Base-by-base conservation (phyloP, 108 stramenopile species). In the Skeletonema costatum region DNA sequence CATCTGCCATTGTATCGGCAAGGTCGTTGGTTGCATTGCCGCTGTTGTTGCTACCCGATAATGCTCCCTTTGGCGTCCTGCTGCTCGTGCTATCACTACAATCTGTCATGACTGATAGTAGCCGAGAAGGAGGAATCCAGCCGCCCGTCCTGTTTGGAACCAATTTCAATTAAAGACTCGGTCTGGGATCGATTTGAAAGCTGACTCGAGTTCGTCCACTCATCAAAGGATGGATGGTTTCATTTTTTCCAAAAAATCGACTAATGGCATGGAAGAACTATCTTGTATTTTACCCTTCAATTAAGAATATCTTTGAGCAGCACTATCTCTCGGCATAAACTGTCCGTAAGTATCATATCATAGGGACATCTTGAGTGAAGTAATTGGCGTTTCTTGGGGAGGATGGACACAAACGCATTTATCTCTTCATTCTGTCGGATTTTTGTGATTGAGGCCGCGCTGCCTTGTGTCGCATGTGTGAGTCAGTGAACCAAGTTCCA, bases 221-320 rank as follows among this genome's bases (percentile, higher is more conserved):
- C 50, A 4, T 71, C 74, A 30, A 81, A 81, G 53, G 80, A 74
- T 38, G 74, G 39, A 48, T 75, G 60, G 64, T 71, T 71, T 66
- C 58, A 75, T 31, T 8, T 41, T 38, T 25, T 25, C 25, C 25
- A 25, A 25, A 25, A 25, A 25, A 25, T 25, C 25, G 25, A 25
- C 25, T 25, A 25, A 25, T 25, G 25, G 25, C 25, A 25, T 25
- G 33, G 5, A 35, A 35, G 33, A 35, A 35, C 33, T 35, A 35
- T 25, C 25, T 25, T 25, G 25, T 25, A 25, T 25, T 25, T 0
- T 12, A 10, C 10, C 39, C n/a, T n/a, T n/a, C 39, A 41, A 12
- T 1, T 2, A 11, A 41, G 39, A 41, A 41, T 12, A 12, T 12
- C 11, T 10, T 41, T 35, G 5, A 35, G 33, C 33, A 35, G 5